Conservation (phyloP, 768 basidiomycete species). For the Cytidiella melzeri region DNA sequence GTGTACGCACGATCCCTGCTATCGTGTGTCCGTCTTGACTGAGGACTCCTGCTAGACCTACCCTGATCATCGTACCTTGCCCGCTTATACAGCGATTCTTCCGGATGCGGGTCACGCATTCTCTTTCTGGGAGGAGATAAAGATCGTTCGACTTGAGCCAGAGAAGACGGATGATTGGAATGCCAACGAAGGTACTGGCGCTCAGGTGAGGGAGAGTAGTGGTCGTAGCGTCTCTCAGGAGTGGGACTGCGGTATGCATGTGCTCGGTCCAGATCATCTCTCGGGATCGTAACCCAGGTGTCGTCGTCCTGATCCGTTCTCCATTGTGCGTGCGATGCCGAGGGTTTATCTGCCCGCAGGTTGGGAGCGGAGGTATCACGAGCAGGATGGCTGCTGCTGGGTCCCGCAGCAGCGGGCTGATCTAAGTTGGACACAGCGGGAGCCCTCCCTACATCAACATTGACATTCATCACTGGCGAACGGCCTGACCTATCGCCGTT, state of each 20-base stretch:
- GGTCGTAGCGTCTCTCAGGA: neutral
- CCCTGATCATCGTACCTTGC: neutral
- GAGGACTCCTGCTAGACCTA: neutral
- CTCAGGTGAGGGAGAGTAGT: neutral
- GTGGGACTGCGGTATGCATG: neutral
- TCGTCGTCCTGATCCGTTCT: neutral
- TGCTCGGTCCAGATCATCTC: neutral
- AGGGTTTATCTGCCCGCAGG: neutral
- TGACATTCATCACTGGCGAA: neutral
- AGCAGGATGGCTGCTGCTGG: neutral
- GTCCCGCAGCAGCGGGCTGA: too few relatives aligned
- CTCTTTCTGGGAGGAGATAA: slow-evolving; percentile 3
- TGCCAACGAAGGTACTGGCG: neutral
- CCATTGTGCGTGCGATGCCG: neutral
- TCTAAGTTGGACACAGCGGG: too few relatives aligned
- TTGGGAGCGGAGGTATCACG: neutral
- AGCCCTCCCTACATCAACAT: too few relatives aligned
- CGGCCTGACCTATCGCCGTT: neutral
- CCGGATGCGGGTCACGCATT: neutral
- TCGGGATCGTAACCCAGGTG: neutral
- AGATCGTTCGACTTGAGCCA: too few relatives aligned
- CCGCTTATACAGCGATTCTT: neutral
- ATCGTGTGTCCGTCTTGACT: neutral
- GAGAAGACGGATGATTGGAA: neutral
- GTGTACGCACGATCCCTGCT: neutral